Evolutionary conservation across 768 basidiomycete species (phyloP).

Genomic region (Pholiota molesta): DNA sequence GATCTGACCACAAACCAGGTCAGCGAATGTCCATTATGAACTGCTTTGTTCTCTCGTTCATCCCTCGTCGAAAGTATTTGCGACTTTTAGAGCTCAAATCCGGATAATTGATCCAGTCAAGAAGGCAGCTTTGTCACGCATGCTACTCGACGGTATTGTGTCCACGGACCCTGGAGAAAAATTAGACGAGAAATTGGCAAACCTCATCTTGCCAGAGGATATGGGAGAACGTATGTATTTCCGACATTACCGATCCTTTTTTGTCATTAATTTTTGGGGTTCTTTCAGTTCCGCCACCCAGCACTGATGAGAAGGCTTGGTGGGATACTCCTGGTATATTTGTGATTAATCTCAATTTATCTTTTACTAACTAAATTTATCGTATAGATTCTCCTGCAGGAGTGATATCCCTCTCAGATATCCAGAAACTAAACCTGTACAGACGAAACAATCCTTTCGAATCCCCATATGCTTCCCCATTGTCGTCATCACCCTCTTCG

Average conservation of each 20-base stretch:
- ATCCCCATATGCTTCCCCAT: constrained; percentile 61
- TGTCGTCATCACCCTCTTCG: constrained; percentile 78
- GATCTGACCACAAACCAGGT: constrained; percentile 98
- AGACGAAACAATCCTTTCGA: constrained; percentile 71
- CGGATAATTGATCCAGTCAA: constrained; percentile 80
- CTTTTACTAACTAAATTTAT: neutral
- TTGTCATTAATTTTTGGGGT: constrained; percentile 9
- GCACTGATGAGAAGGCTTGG: constrained; percentile 77
- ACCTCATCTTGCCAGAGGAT: constrained; percentile 51
- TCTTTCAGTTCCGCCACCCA: constrained; percentile 78
- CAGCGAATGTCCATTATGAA: constrained; percentile 16
- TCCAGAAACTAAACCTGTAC: constrained; percentile 34
- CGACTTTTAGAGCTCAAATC: constrained; percentile 76
- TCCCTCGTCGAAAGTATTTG: constrained; percentile 65
- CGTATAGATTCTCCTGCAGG: constrained; percentile 61
- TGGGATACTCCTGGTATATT: constrained; percentile 72
- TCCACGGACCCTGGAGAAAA: constrained; percentile 66
- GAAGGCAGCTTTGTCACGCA: constrained; percentile 65
- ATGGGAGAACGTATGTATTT: constrained; percentile 45
- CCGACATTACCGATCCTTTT: neutral
- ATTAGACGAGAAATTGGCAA: constrained; percentile 70
- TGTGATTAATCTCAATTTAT: constrained; percentile 4
- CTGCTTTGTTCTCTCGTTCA: constrained; percentile 2
- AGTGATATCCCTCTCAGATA: constrained; percentile 46
- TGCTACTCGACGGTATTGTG: constrained; percentile 68